Evolutionary conservation across 129 eudicot genomes (phyloP), one percentile per base, ranked within the genome.

Genomic region (Saussurea involucrata): DNA sequence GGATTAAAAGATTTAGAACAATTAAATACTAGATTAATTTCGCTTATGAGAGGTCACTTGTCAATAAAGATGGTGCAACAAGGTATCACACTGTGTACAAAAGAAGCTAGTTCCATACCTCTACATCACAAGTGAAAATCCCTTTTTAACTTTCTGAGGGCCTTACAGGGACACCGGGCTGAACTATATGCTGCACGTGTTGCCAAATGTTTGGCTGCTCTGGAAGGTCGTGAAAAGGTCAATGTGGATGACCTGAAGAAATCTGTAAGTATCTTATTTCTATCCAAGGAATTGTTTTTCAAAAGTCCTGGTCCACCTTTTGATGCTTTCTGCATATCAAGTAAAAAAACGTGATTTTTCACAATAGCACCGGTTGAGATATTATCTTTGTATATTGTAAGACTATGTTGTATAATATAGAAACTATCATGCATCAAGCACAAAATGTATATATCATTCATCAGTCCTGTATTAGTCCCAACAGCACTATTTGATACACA

Each of bases 181-280:
- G 99, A 95, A 78, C 79, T 95, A 78, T 95, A 95, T 80, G 99
- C 99, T 86, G 89, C 97, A 60, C 94, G 99, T 60, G 97, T 95
- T 85, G 97, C 99, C 73, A 89, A 85, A 83, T 86, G 99, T 86
- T 83, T 95, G 80, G 92, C 99, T 80, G 99, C 99, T 69, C 77
- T 95, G n/a, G 99, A 95, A 78, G 99, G 97, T 6, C 99, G 97
- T 46, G 99, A 95, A 31, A 95, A 83, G 84, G 99, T 92, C 86
- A 81, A 55, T 36, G 97, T 95, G 71, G 99, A 95, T 77, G 99
- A 95, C 92, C 92, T 95, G 73, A 95, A 95, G 87, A 95, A 95
- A 92, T 87, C 99, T 82, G 99, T 92, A 89, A 85, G 94, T 77
- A 70, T 81, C 34, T 78, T 36, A 46, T 63, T 67, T 63, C 31